Evolutionary conservation across 208 protist genomes (phyloP).

Genomic region (Trichomonas vaginalis): DNA sequence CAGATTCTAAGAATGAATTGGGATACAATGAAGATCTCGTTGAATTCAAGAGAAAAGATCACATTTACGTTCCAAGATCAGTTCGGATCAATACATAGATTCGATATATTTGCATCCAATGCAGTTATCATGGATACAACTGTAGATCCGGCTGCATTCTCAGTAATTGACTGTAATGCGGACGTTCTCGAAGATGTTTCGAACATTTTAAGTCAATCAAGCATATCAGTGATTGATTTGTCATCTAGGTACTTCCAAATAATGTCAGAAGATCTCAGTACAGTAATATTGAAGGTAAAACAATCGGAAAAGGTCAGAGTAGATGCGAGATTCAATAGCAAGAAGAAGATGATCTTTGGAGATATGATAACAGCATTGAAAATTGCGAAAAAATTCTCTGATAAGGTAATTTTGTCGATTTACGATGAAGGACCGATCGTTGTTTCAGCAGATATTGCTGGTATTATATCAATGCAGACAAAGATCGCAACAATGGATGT

Average conservation of each 20-base stretch:
- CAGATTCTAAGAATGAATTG: background rate
- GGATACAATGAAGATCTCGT: background rate
- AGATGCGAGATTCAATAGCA: background rate
- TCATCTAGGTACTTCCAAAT: background rate
- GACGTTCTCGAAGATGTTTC: background rate
- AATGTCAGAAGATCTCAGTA: background rate
- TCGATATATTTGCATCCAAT: background rate
- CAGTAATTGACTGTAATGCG: background rate
- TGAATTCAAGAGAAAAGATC: background rate
- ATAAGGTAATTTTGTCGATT: background rate
- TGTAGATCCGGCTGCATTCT: background rate
- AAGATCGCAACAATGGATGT: background rate
- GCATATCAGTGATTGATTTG: background rate
- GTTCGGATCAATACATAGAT: background rate
- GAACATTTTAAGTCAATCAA: background rate
- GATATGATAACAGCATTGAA: background rate
- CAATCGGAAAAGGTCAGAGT: background rate
- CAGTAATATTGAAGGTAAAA: background rate
- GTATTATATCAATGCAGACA: background rate
- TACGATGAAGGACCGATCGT: background rate
- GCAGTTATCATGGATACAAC: background rate
- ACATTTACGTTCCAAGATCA: background rate
- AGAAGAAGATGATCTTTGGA: background rate
- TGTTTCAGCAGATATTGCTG: background rate
- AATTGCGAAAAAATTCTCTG: background rate